Conservation (phyloP, 2,329 filamentous ascomycete genomes). For the Pyrenophora teres region DNA sequence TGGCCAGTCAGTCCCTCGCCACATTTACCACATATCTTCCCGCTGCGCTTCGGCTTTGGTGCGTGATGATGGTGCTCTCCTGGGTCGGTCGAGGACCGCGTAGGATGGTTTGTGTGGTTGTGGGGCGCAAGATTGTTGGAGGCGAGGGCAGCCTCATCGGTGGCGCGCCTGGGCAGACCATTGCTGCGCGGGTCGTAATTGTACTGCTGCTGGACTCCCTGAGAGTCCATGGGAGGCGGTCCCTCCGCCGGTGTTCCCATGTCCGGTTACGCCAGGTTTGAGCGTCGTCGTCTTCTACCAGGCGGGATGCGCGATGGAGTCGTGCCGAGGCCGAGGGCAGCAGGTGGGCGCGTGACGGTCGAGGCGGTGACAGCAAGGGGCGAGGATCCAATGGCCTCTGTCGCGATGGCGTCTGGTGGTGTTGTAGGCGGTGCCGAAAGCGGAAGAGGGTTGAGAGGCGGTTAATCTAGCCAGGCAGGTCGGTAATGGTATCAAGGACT, state of each 20-base stretch:
- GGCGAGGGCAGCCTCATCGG: conserved; percentile 34
- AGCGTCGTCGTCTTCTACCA: conserved; percentile 2
- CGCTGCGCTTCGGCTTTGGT: conserved; percentile 40
- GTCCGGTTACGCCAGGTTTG: conserved; percentile 34
- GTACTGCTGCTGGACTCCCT: conserved; percentile 33
- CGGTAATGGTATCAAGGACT: conserved; percentile 3
- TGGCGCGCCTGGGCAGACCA: conserved; percentile 38
- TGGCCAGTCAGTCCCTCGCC: conserved; percentile 86
- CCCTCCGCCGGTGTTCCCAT: conserved; percentile 46
- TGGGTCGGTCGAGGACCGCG: conserved; percentile 39
- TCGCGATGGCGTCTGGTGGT: conserved; percentile 1
- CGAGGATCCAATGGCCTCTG: conserved; percentile 1
- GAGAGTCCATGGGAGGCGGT: conserved; percentile 41
- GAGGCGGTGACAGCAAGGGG: conserved; percentile 4
- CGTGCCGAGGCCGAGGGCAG: conserved; percentile 14
- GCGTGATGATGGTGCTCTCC: conserved; percentile 28
- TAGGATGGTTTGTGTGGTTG: conserved; percentile 27
- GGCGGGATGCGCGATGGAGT: conserved; percentile 4
- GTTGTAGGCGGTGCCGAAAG: not conserved
- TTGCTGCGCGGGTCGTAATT: conserved; percentile 40
- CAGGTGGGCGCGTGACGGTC: conserved; percentile 9
- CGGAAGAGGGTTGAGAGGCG: conserved; percentile 4
- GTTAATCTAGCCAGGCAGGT: conserved; percentile 1
- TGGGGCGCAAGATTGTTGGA: conserved; percentile 32
- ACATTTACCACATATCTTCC: conserved; percentile 75